Evolutionary conservation across 805 yeast species (phyloP).

Genomic region (Danielia oregonensis): DNA sequence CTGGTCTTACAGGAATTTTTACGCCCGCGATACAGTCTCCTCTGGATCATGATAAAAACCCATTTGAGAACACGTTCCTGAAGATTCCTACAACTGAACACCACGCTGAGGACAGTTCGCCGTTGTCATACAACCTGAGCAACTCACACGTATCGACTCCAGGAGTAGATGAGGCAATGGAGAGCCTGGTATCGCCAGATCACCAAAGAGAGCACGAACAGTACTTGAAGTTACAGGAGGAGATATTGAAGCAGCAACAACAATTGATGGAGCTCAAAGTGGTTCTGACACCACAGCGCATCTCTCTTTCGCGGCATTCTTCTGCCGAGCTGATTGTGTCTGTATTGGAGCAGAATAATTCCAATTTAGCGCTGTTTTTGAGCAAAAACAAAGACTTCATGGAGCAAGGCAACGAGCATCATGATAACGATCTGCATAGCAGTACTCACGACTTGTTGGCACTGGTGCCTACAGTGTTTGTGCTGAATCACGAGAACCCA

Average conservation of each 20-base stretch:
- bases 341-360: slow-evolving; percentile 9
- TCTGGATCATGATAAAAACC: slow-evolving; percentile 26
- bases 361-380: slow-evolving; percentile 11
- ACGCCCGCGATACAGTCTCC: slow-evolving; percentile 38
- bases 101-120: background rate
- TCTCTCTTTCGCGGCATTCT: slow-evolving; percentile 11
- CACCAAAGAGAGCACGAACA: slow-evolving; percentile 31
- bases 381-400: slow-evolving; percentile 12
- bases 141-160: background rate
- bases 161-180: background rate
- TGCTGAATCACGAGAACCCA: slow-evolving; percentile 14
- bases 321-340: slow-evolving; percentile 15
- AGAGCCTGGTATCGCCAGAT: slow-evolving; percentile 4
- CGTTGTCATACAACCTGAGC: background rate
- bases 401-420: slow-evolving; percentile 1
- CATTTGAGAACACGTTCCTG: slow-evolving; percentile 32
- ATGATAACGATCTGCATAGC: background rate
- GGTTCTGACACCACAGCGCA: slow-evolving; percentile 5
- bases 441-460: slow-evolving; percentile 5
- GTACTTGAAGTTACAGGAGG: slow-evolving; percentile 35
- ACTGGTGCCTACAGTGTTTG: slow-evolving; percentile 14
- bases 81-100: background rate
- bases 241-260: slow-evolving; percentile 35
- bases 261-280: slow-evolving; percentile 22
- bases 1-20: slow-evolving; percentile 32